Conservation (phyloP, 345 rosid genomes). For the Iberis pinnata region DNA sequence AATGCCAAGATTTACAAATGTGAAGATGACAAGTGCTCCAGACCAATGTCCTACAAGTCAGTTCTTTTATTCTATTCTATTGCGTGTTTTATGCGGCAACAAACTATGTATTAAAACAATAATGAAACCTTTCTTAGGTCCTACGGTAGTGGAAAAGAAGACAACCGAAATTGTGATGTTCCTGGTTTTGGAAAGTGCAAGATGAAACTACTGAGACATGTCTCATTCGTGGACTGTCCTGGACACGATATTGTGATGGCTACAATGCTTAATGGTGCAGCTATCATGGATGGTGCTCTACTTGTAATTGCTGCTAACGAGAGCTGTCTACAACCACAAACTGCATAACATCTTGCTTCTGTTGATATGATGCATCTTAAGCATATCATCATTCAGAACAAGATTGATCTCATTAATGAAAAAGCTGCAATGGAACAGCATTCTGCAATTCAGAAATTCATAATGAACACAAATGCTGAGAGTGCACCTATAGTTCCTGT, state of each 20-base stretch:
- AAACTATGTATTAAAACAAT: no score
- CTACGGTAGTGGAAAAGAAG: slow-evolving; percentile 97
- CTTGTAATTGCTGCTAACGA: slow-evolving; percentile 96
- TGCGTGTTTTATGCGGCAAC: neutral
- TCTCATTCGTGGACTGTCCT: slow-evolving; percentile 96
- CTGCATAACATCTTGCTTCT: slow-evolving; percentile 98
- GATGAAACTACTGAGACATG: slow-evolving; percentile 92
- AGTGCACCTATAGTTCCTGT: slow-evolving; percentile 92
- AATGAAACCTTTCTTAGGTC: no score
- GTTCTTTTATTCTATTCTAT: slow-evolving; percentile 16
- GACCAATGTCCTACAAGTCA: slow-evolving; percentile 91
- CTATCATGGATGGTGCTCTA: slow-evolving; percentile 98
- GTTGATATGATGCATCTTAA: slow-evolving; percentile 93
- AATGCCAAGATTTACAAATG: slow-evolving; percentile 96
- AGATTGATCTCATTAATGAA: slow-evolving; percentile 94
- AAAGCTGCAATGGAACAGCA: slow-evolving; percentile 88
- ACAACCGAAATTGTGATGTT: slow-evolving; percentile 73
- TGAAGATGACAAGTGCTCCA: slow-evolving; percentile 84
- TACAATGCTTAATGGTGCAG: slow-evolving; percentile 99
- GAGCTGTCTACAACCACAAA: slow-evolving; percentile 96
- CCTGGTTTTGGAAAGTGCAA: slow-evolving; percentile 73
- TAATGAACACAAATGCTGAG: slow-evolving; percentile 87
- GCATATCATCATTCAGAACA: slow-evolving; percentile 89
- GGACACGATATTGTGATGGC: slow-evolving; percentile 99
- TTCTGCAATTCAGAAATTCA: slow-evolving; percentile 75